Evolutionary conservation across 2,329 filamentous ascomycete genomes (phyloP).

Genomic region (Colletotrichum sp.): DNA sequence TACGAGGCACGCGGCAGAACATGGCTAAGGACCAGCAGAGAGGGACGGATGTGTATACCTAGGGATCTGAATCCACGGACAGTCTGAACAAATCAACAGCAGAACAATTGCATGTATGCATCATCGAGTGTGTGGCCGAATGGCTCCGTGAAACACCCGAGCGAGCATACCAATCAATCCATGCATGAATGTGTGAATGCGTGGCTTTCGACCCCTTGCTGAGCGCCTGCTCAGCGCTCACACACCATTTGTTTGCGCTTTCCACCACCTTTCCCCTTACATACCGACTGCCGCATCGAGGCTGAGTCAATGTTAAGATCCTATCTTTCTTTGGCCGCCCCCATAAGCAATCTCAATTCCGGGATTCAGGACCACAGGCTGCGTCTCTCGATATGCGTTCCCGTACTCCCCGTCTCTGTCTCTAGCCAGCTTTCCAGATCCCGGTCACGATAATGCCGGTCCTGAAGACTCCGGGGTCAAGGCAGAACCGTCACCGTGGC

Average conservation of each 20-base stretch:
- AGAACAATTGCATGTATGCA: neutral
- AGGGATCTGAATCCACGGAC: neutral
- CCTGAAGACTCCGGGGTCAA: too few relatives aligned
- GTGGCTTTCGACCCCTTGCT: neutral
- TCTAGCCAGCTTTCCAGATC: neutral
- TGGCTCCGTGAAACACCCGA: neutral
- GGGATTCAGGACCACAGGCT: neutral
- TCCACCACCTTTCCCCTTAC: neutral
- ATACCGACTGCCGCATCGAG: neutral
- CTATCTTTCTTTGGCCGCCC: neutral
- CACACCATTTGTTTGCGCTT: neutral
- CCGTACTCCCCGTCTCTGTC: neutral
- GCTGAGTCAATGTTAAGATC: neutral
- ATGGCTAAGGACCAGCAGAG: neutral
- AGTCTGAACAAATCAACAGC: neutral
- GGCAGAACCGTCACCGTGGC: too few relatives aligned
- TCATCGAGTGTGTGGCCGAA: neutral
- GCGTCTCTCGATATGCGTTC: neutral
- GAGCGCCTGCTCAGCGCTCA: neutral
- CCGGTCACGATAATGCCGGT: too few relatives aligned
- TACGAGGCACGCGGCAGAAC: neutral
- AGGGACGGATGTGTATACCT: neutral
- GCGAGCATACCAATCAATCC: neutral
- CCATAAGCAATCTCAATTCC: neutral
- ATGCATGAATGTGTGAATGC: neutral